phyloP scores from a whole-genome alignment of 805 yeast species.

The Jamesozyma spencerorum region DNA sequence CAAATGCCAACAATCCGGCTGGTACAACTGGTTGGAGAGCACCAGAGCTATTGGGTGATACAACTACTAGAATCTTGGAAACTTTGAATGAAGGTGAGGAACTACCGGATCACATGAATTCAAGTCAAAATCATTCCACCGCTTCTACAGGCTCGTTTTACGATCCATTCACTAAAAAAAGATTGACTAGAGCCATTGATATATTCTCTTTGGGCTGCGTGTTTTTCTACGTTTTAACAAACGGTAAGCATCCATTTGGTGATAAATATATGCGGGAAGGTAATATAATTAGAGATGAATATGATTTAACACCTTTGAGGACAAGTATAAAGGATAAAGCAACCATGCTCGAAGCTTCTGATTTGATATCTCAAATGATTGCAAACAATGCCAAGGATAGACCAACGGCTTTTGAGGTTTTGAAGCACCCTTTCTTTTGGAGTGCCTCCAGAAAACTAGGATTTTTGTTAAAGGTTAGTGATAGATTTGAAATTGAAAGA shows the following conservation, averaged over 20 bases:
- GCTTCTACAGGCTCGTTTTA: conserved; percentile 18
- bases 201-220: conserved; percentile 93
- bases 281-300: conserved; percentile 66
- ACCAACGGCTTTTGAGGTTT: conserved; percentile 58
- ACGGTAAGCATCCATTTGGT: conserved; percentile 94
- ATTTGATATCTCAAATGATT: conserved; percentile 69
- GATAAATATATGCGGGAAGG: conserved; percentile 80
- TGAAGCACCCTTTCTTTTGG: conserved; percentile 92
- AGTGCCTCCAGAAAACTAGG: conserved; percentile 59
- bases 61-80: conserved; percentile 7
- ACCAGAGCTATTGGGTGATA: conserved; percentile 58
- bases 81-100: conserved; percentile 24
- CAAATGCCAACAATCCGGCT: conserved; percentile 78
- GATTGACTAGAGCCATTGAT: conserved; percentile 84
- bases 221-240: conserved; percentile 73
- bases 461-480: conserved; percentile 79
- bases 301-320: conserved; percentile 37
- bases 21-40: conserved; percentile 99
- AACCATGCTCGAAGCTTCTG: conserved; percentile 50
- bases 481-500: conserved; percentile 76
- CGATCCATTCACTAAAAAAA: conserved; percentile 39
- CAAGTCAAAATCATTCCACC: conserved; percentile 6
- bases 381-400: conserved; percentile 53
- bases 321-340: conserved; percentile 18
- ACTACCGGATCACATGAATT: conserved; percentile 18